A percentile compares a stretch with the other conserved stretches of the same genome.
Evolutionary conservation across 768 basidiomycete species (phyloP).

Genomic region (Flagelloscypha sp.): DNA sequence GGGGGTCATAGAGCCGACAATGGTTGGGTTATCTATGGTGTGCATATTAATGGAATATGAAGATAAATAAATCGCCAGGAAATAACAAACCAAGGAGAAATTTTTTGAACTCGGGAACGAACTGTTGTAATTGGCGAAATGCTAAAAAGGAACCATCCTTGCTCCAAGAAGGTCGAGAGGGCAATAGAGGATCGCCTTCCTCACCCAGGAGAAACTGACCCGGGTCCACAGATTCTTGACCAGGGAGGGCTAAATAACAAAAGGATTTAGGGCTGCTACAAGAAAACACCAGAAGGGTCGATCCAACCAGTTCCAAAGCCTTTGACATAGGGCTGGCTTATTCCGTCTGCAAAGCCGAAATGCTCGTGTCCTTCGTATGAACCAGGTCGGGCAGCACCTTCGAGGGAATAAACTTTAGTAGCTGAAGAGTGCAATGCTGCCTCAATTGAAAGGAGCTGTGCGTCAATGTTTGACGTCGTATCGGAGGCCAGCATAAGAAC

Average conservation of each 20-base stretch:
- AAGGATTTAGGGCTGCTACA: too few species aligned
- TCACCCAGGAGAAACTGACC: slow-evolving; percentile 20
- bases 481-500: slow-evolving; percentile 17
- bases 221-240: slow-evolving; percentile 12
- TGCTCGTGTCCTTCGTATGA: slow-evolving; percentile 14
- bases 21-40: slow-evolving; percentile 3
- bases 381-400: slow-evolving; percentile 13
- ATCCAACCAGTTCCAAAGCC: slow-evolving; percentile 20
- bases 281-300: too few species aligned
- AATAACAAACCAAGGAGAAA: slow-evolving; percentile 9
- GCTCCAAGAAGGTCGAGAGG: slow-evolving; percentile 19
- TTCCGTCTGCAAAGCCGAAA: slow-evolving; percentile 21
- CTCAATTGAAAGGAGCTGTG: slow-evolving; percentile 13
- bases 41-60: slow-evolving; percentile 5
- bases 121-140: slow-evolving; percentile 25
- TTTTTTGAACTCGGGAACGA: slow-evolving; percentile 19
- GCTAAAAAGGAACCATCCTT: slow-evolving; percentile 28
- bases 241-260: slow-evolving; percentile 10
- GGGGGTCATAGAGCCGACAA: slow-evolving; percentile 6
- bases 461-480: slow-evolving; percentile 13
- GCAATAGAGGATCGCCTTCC: slow-evolving; percentile 14
- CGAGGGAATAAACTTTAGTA: slow-evolving; percentile 12
- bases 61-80: slow-evolving; percentile 5
- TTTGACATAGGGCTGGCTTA: slow-evolving; percentile 19
- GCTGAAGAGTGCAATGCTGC: slow-evolving; percentile 12